Evolutionary conservation across 306 rosid species (phyloP), one percentile per base, ranked within the genome.

Genomic region (Cercis canadensis): DNA sequence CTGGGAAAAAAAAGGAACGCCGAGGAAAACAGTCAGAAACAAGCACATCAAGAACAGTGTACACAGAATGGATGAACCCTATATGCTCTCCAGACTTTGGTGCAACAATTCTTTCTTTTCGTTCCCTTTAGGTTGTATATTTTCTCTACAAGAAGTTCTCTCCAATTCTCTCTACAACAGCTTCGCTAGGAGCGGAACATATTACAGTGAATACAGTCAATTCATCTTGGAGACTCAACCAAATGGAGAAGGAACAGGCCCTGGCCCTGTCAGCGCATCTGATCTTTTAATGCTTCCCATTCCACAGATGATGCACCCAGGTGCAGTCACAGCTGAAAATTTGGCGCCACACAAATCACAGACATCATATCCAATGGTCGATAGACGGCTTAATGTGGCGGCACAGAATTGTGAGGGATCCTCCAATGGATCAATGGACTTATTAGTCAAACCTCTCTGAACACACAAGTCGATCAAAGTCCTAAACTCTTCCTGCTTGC

Each of bases 341-440:
- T 91, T 94, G 57, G 99, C 90, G 36, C 99, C 99, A 34, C 99
- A 94, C 41, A 89, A 95, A 83, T 94, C 97, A 57, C 97, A 94
- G n/a, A 94, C 92, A 82, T 94, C 99, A 62, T 94, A 91, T 46
- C 99, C 99, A 43, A 94, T 94, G 21, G 99, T 91, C 3, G 99
- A 89, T 52, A 94, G 78, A 62, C 99, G 92, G 85, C 99, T 89
- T 47, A 91, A 92, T 11, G 99, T 94, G 79, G 95, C 97, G 0
- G 90, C 85, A 62, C 99, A 94, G 79, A 94, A 94, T 65, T 87
- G 96, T 0, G 99, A 94, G 47, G 99, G 99, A 76, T 94, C 99
- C 83, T 94, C 99, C 56, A 82, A 60, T 24, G 97, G 97, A 82
- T 91, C 95, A 54, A 94, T 94, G 73, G 97, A 91, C 82, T 89